Evolutionary conservation across 2,329 filamentous ascomycete species (phyloP).

Genomic region (Taxawa tesnikishii): DNA sequence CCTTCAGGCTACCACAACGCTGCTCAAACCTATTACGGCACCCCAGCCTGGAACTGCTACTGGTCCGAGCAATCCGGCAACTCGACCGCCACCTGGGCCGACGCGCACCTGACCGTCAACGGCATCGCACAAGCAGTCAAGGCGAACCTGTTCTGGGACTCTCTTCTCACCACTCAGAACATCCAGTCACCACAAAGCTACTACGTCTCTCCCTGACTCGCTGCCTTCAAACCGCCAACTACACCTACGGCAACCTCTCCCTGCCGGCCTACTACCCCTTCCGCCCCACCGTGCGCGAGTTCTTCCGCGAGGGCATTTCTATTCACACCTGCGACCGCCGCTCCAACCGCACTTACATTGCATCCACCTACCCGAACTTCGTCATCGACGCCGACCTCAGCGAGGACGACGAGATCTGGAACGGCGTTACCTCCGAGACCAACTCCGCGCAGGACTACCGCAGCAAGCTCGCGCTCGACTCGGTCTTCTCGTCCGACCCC

Average conservation of each 20-base stretch:
- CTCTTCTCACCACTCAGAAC: slow-evolving; percentile 37
- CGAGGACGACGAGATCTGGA: slow-evolving; percentile 46
- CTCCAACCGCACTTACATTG: slow-evolving; percentile 42
- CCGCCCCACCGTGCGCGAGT: slow-evolving; percentile 50
- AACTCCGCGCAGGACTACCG: slow-evolving; percentile 38
- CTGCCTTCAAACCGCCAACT: slow-evolving; percentile 50
- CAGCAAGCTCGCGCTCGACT: slow-evolving; percentile 40
- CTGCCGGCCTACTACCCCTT: slow-evolving; percentile 43
- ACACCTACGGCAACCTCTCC: slow-evolving; percentile 46
- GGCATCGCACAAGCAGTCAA: slow-evolving; percentile 46
- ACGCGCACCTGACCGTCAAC: slow-evolving; percentile 46
- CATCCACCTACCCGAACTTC: slow-evolving; percentile 39
- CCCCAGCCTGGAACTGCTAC: slow-evolving; percentile 56
- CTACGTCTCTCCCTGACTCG: slow-evolving; percentile 54
- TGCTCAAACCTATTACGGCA: slow-evolving; percentile 55
- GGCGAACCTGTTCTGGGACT: slow-evolving; percentile 48
- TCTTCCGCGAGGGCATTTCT: slow-evolving; percentile 52
- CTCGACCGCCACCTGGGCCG: slow-evolving; percentile 48
- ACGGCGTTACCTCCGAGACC: slow-evolving; percentile 36
- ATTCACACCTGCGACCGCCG: slow-evolving; percentile 58
- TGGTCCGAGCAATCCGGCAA: slow-evolving; percentile 55
- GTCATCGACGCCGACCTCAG: slow-evolving; percentile 48
- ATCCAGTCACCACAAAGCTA: slow-evolving; percentile 52
- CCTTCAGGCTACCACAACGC: slow-evolving; percentile 54
- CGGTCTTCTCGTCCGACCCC: slow-evolving; percentile 42